These are phyloP conservation scores for Triticum turgidum DNA, from an alignment of 176 grass and related monocot genomes.

Conservation along the genomic window DNA sequence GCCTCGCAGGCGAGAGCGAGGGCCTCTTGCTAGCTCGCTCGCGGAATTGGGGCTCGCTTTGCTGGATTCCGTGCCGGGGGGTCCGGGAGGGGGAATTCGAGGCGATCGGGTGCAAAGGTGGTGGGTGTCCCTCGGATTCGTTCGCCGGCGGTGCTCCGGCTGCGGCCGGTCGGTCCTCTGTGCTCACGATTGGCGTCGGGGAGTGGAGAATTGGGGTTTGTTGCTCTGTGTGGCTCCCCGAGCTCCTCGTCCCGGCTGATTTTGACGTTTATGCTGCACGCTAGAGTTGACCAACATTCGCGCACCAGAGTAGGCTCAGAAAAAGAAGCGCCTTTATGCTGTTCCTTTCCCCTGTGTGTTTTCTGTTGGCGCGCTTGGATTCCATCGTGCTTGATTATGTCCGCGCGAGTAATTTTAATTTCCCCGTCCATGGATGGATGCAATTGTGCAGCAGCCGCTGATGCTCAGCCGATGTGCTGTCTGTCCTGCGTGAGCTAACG, in stretches of 20 bases:
- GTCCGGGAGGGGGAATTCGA: not conserved
- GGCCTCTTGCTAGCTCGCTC: not conserved
- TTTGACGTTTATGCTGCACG: slow-evolving; percentile 22
- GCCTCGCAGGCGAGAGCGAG: too few relatives aligned
- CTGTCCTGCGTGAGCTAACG: not conserved
- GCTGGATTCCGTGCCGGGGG: not conserved
- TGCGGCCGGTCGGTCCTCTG: not conserved
- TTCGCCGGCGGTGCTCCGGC: not conserved
- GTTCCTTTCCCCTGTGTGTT: not conserved
- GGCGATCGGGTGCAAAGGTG: slow-evolving; percentile 44
- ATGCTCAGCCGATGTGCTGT: not conserved
- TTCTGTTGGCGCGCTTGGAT: not conserved
- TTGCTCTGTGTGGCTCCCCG: slow-evolving; percentile 11
- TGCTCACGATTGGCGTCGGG: slow-evolving; percentile 6
- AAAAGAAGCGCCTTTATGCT: not conserved
- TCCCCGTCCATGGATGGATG: not conserved
- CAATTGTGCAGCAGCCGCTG: not conserved
- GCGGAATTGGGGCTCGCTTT: not conserved
- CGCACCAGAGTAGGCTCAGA: not conserved
- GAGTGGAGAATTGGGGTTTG: slow-evolving; percentile 23
- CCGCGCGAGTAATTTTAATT: not conserved
- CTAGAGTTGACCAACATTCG: slow-evolving; percentile 20
- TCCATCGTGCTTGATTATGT: not conserved
- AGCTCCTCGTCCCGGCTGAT: slow-evolving; percentile 1
- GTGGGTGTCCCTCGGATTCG: slow-evolving; percentile 11